These are phyloP conservation scores for Fragaria ananassa DNA, from an alignment of 306 rosid species.

Conservation along the genomic window DNA sequence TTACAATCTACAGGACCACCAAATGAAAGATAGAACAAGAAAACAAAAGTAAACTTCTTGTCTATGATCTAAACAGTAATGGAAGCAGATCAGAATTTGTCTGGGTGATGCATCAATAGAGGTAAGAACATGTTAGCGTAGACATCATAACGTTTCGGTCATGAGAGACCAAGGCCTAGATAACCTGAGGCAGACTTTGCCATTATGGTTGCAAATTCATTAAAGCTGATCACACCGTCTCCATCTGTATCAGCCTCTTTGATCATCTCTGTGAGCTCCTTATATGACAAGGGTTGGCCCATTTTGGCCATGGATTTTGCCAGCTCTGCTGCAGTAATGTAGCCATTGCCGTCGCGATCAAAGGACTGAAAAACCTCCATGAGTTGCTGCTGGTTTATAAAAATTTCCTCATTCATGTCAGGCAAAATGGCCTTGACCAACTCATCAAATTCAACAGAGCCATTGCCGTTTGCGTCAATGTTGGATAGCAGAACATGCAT, in stretches of 20 bases:
- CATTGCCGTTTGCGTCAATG: constrained; percentile 74
- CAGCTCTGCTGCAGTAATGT: constrained; percentile 65
- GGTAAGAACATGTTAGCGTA: constrained; percentile 1
- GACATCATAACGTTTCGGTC: neutral
- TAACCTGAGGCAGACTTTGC: constrained; percentile 62
- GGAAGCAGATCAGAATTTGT: neutral
- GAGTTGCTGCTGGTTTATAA: constrained; percentile 58
- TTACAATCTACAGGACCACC: neutral
- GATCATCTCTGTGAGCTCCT: constrained; percentile 81
- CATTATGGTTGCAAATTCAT: constrained; percentile 67
- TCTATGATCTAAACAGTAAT: constrained; percentile 9
- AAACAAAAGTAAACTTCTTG: neutral
- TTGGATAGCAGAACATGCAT: constrained; percentile 47
- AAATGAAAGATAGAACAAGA: neutral
- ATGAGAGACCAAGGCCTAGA: constrained; percentile 44
- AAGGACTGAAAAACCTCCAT: constrained; percentile 61
- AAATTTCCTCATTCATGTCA: constrained; percentile 44
- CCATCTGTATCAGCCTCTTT: constrained; percentile 74
- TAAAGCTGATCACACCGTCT: constrained; percentile 77
- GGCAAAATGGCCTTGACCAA: constrained; percentile 55
- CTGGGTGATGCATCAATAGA: neutral
- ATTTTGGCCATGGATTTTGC: constrained; percentile 84
- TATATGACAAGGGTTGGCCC: constrained; percentile 74
- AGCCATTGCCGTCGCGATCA: constrained; percentile 77
- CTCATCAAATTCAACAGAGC: constrained; percentile 79